A percentile compares a stretch with the other conserved stretches of the same genome.
phyloP scores from a whole-genome alignment of 495 filamentous ascomycete genomes.

The Penicillium coffeae region DNA sequence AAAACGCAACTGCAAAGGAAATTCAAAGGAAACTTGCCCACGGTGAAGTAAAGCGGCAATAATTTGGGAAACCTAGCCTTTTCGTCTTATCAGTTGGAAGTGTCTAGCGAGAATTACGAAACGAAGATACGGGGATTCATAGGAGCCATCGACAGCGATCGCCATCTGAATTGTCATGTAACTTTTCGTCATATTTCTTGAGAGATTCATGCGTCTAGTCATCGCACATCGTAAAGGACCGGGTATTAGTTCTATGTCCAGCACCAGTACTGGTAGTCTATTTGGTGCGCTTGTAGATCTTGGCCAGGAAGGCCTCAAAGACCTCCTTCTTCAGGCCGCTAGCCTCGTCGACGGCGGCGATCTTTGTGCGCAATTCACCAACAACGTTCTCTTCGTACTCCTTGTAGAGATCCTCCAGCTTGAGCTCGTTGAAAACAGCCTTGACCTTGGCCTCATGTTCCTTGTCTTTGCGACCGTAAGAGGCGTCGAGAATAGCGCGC shows the following conservation, averaged over 20 bases:
- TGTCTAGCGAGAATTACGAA: too few relatives aligned
- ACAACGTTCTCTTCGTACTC: conserved; percentile 86
- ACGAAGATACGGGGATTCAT: too few relatives aligned
- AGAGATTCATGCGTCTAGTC: too few relatives aligned
- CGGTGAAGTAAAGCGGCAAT: too few relatives aligned
- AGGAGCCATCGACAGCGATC: too few relatives aligned
- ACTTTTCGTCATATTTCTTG: too few relatives aligned
- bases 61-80: too few relatives aligned
- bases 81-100: too few relatives aligned
- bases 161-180: too few relatives aligned
- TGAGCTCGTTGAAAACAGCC: conserved; percentile 77
- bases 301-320: conserved; percentile 84
- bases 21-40: too few relatives aligned
- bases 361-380: conserved; percentile 65
- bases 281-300: conserved; percentile 97
- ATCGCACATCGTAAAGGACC: background rate
- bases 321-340: conserved; percentile 84
- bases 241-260: background rate
- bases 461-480: conserved; percentile 87
- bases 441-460: conserved; percentile 79
- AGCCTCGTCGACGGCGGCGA: conserved; percentile 74
- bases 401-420: conserved; percentile 75
- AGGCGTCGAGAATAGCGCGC: conserved; percentile 70
- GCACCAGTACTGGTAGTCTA: conserved; percentile 31
- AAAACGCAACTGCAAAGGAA: too few relatives aligned